Percentiles rank a stretch among this genome's conserved stretches.
phyloP scores from a whole-genome alignment of 169 alveolate genomes.

The Neospora caninum region DNA sequence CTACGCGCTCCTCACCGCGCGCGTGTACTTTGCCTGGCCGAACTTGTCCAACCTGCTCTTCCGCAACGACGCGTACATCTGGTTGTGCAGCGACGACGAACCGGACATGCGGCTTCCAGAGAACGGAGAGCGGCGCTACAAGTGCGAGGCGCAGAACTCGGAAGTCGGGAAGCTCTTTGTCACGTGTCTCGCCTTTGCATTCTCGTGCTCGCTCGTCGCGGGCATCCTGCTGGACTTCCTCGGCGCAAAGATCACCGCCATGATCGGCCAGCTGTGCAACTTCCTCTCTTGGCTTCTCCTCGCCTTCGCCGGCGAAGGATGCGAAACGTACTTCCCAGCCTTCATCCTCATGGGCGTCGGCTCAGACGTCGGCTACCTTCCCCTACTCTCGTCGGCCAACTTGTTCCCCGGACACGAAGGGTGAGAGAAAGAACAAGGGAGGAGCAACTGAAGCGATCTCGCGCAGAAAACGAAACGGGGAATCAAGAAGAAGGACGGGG shows the following conservation, averaged over 20 bases:
- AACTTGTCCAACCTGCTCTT: conserved; percentile 65
- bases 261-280: conserved; percentile 65
- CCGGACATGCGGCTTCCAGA: conserved; percentile 55
- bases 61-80: conserved; percentile 51
- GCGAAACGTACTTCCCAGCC: conserved; percentile 62
- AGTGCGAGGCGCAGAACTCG: conserved; percentile 67
- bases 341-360: conserved; percentile 70
- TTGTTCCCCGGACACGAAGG: conserved; percentile 70
- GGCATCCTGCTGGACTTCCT: conserved; percentile 67
- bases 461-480: too few species aligned
- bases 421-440: conserved; percentile 21
- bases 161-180: conserved; percentile 65
- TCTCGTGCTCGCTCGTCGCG: conserved; percentile 67
- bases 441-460: too few species aligned
- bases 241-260: conserved; percentile 69
- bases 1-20: conserved; percentile 66
- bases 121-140: conserved; percentile 68
- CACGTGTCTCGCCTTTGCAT: conserved; percentile 62
- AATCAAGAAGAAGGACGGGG: too few species aligned
- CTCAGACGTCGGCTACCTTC: conserved; percentile 68
- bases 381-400: conserved; percentile 64
- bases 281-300: conserved; percentile 65
- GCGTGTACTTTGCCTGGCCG: conserved; percentile 71
- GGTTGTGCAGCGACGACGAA: conserved; percentile 54
- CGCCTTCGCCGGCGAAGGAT: conserved; percentile 50